phyloP scores from a whole-genome alignment of 345 rosid genomes.

The Orychophragmus violaceus region DNA sequence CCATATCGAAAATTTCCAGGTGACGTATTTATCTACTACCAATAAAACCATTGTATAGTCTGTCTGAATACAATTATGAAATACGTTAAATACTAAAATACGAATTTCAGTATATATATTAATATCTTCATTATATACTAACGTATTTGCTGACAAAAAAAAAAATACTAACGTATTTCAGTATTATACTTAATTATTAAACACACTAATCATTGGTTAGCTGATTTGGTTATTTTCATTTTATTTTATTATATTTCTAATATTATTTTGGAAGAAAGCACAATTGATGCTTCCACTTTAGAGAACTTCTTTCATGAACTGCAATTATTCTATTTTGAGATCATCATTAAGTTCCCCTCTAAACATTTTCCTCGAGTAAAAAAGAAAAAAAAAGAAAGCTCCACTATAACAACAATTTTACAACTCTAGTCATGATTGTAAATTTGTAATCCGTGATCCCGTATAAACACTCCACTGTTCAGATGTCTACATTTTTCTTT shows the following conservation, averaged over 20 bases:
- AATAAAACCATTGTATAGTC: conserved; percentile 1
- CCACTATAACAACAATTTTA: not conserved
- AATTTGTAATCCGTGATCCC: not conserved
- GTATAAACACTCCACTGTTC: not conserved
- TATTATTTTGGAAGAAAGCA: conserved; percentile 11
- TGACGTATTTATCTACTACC: conserved; percentile 14
- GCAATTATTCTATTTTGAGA: conserved; percentile 17
- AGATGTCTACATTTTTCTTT: not conserved
- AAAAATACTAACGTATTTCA: too few species aligned
- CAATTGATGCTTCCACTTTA: conserved; percentile 41
- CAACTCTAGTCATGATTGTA: conserved; percentile 10
- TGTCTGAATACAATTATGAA: not conserved
- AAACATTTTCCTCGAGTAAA: not conserved
- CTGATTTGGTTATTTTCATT: not conserved
- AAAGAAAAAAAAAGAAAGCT: not conserved
- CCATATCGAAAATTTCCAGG: conserved; percentile 19
- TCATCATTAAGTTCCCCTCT: conserved; percentile 18
- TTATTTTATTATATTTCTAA: not conserved
- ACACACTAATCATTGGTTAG: too few species aligned
- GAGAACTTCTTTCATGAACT: conserved; percentile 44
- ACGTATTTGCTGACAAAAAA: too few species aligned
- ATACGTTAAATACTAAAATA: not conserved
- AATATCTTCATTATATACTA: too few species aligned
- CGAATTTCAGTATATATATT: not conserved
- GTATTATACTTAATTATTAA: too few species aligned